Evolutionary conservation across 495 filamentous ascomycete species (phyloP), one percentile per base, ranked within the genome.

Genomic region (Penicillium subrubescens): DNA sequence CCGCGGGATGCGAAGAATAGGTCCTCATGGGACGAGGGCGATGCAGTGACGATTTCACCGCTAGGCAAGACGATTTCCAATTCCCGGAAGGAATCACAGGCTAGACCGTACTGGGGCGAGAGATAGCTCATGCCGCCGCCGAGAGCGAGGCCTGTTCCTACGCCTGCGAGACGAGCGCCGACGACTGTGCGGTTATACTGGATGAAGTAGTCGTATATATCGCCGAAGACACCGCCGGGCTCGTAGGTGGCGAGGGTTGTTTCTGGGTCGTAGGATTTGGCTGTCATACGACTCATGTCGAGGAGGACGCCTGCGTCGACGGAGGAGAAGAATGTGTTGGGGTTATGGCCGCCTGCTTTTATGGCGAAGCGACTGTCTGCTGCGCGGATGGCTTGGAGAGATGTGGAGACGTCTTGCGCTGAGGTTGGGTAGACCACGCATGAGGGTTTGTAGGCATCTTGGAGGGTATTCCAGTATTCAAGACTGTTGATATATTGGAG

Each of bases 1-100:
- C 86, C 86, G 14, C 85, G 78, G 33, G 86, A 74, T 4, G 79
- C 81, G 25, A 82, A 89, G 77, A 87, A 89, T 14, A 89, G 81
- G 57, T 89, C 87, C 0, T 81, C 57, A 64, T 89, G 83, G 44
- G 76, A 71, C 5, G 74, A 68, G 8, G 79, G 65, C 25, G 80
- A 82, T 3, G 83, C 84, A 0, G 77, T 85, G 2, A 80, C 73
- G 17, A 81, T 79, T 23, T 71, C 48, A 8, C 85, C 86, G 37
- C 81, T 75, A 6, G 85, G 81, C 0, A 84, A 83, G 25, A 88
- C 77, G 54, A 88, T 84, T 33, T 74, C 67, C 34, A 74, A 41
- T 29, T 74, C 70, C 3, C 72, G 70, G 65, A 75, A 77, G 6
- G 69, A 68, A 58, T 77, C 74, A 46, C 74, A 76, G 19, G 74